Base-by-base conservation (phyloP, 2,329 filamentous ascomycete genomes). In the Colletotrichum sp. region DNA sequence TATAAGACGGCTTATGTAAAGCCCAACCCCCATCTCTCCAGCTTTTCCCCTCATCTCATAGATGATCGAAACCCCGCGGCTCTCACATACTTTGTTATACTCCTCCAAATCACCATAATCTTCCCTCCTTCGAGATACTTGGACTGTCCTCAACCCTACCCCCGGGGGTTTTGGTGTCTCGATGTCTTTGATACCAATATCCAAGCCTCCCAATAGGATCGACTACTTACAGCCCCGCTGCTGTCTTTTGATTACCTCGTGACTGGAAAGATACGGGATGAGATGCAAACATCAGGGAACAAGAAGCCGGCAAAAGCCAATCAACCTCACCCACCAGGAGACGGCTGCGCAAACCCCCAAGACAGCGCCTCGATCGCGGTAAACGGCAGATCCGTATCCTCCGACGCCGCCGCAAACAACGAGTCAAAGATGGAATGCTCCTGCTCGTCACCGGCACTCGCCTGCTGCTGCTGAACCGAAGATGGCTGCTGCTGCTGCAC, bases 271-370 rank as follows among this genome's bases (percentile, higher is more conserved):
- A 25, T 25, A 25, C 25, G 3, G 25, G 25, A 25, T 25, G 25
- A 25, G 25, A 25, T 25, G 25, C 25, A 25, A 25, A 25, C 25
- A 25, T 25, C 44, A 48, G 1, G 19, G 11, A 1, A 13, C 4
- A 48, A 22, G 9, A 4, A 5, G 44, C 44, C 44, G 44, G 0
- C 44, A 48, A 8, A 7, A 22, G 1, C 44, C 44, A 22, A 3
- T 5, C 6, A 22, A 22, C 44, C 6, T 48, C 44, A 48, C 6
- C 59, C 59, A 22, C 11, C 59, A 13, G 59, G 59, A 22, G 59
- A 61, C 71, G 28, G 52, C 16, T 70, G 76, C 3, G 68, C 66
- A 59, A 78, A 78, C 8, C 72, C 76, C 77, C 76, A 78, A 7
- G 60, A 74, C 8, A 78, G 39, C 13, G 71, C 60, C 52, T 78